Base-by-base conservation (phyloP, 2,329 filamentous ascomycete genomes). In the Scedosporium apiospermum region DNA sequence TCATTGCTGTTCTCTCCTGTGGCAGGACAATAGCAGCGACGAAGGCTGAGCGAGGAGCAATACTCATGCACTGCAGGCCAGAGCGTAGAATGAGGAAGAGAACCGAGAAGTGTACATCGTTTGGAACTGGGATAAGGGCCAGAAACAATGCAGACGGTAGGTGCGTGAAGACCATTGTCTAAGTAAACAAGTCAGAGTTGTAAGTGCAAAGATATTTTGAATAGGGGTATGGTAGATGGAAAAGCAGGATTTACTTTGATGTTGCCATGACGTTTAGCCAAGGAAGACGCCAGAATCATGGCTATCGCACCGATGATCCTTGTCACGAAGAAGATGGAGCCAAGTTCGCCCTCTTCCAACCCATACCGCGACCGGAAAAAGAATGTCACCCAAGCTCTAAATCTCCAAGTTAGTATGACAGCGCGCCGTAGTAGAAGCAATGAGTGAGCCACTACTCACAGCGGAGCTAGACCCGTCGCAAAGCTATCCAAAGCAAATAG, bases 81-180 rank as follows among this genome's bases (percentile, higher is more conserved):
- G 87, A 79, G 6, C 88, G 82, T 10, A 88, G 75, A 16, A 88
- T 71, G 10, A 90, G 76, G 63, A 91, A 82, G 0, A 78, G 71
- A 57, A 89, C 77, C 0, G 87, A 80, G 4, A 86, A 65, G 10
- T 76, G 76, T 0, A 85, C 73, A 3, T 78, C 76, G 21, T 75
- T 71, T 0, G 86, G 84, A 0, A 87, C 68, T 0, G 85, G 83
- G 23, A 91, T 83, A 21, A 90, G 72, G 14, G 82, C 76, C 1
- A 90, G 79, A 66, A 86, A 87, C 27, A 90, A 73, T 6, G 88
- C 78, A 0, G 87, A 89, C 0, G 88, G 88, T 0, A 91, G 76
- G 67, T 91, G 88, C 0, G 88, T 90, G 68, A 89, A 88, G 7
- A 89, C 87, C 88, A 91, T 91, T 1, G 88, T 90, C 77, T 85